Base-by-base conservation (phyloP, 2,329 filamentous ascomycete species). In the Sarocladium brachiariae region DNA sequence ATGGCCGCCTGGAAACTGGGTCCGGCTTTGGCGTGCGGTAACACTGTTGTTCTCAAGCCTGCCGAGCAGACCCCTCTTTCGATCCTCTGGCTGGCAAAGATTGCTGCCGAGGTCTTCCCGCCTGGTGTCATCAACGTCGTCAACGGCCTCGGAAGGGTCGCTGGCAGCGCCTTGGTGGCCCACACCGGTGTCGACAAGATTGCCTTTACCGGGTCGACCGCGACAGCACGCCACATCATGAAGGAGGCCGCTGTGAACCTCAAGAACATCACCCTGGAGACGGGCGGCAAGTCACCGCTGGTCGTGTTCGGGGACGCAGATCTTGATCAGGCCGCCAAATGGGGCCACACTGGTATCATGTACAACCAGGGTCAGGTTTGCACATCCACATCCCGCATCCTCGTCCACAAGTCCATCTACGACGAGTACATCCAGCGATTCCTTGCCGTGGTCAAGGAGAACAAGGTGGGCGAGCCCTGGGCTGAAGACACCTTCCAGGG, bases 1-100 rank as follows among this genome's bases (percentile, higher is more conserved):
- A 88, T 87, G 81, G 82, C 81, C n/a, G 76, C 78, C 1, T 87
- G 84, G 83, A 87, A 88, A 61, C 73, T 89, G 13, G 85, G 83
- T 18, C 85, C 86, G 27, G 80, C 79, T 9, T 59, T 83, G 48
- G 77, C 78, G 21, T 75, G 76, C 52, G 79, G 79, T 51, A 81
- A 82, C 64, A 77, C 76, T 2, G 68, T 83, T 27, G 70, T 83
- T 30, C 65, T 83, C 34, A 83, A 83, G 66, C 70, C 78, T 16
- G 76, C 79, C n/a, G 79, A 83, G 61, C 78, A 81, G 65, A 81
- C 78, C 2, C 79, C 79, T 10, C 67, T 82, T 34, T 78, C 73
- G 52, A 76, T 77, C 60, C 64, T 83, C 3, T 77, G 81, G 49
- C 70, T 87, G 2, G 84, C 73, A 1, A 76, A 73, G 10, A 69